A percentile compares a stretch with the other conserved stretches of the same genome.
Evolutionary conservation across 345 rosid genomes (phyloP).

Genomic region (Rhodamnia argentea): DNA sequence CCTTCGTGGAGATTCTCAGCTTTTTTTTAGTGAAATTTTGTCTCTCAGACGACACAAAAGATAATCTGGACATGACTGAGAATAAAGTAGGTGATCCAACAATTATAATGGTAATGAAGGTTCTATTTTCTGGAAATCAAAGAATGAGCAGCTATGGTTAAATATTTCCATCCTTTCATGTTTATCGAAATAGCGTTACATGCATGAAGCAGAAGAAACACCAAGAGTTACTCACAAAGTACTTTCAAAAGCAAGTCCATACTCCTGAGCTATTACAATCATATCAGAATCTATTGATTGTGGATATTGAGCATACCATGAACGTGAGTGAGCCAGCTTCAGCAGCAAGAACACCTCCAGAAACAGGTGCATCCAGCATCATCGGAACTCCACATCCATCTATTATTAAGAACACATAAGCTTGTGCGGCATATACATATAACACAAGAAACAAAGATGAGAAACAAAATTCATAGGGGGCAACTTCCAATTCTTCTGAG

Average conservation of each 20-base stretch:
- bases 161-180: background rate
- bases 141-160: background rate
- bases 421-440: background rate
- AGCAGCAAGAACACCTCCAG: conserved; percentile 95
- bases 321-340: conserved; percentile 84
- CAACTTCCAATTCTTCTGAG: background rate
- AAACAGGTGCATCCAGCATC: conserved; percentile 98
- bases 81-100: background rate
- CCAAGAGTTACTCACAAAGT: background rate
- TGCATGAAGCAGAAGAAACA: background rate
- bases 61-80: background rate
- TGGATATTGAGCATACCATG: conserved; percentile 42
- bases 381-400: conserved; percentile 52
- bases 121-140: background rate
- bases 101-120: background rate
- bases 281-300: background rate
- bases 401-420: conserved; percentile 2
- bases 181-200: background rate
- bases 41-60: background rate
- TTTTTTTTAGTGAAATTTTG: background rate
- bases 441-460: background rate
- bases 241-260: background rate
- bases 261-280: background rate
- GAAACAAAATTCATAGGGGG: background rate
- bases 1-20: background rate